A percentile compares a stretch with the other conserved stretches of the same genome.
phyloP scores from a whole-genome alignment of 352 stramenopile genomes.

The Pythium guiyangense region DNA sequence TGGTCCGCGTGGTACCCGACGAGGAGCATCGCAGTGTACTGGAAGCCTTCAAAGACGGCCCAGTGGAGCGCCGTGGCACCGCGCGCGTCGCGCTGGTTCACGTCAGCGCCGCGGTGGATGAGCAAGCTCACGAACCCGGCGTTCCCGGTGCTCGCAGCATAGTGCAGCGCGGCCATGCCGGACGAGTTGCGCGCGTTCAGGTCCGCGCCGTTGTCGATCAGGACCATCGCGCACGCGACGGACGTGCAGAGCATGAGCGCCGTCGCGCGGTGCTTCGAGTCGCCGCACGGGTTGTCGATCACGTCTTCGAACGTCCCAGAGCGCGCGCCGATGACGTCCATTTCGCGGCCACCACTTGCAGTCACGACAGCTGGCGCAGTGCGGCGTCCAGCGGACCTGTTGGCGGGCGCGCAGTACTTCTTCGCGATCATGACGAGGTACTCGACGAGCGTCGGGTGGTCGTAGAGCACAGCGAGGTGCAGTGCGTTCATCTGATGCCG shows the following conservation, averaged over 20 bases:
- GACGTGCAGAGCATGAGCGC: constrained; percentile 75
- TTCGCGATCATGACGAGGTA: constrained; percentile 44
- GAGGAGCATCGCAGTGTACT: constrained; percentile 75
- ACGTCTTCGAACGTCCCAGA: constrained; percentile 29
- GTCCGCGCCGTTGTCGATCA: constrained; percentile 54
- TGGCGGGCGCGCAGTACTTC: constrained; percentile 30
- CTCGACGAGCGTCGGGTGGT: constrained; percentile 59
- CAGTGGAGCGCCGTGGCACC: constrained; percentile 75
- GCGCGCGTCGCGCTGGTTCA: constrained; percentile 65
- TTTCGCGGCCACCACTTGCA: constrained; percentile 10
- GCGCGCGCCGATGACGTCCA: constrained; percentile 4
- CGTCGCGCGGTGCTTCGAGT: constrained; percentile 67
- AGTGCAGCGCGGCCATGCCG: constrained; percentile 78
- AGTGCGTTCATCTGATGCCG: constrained; percentile 75
- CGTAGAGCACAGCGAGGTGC: constrained; percentile 69
- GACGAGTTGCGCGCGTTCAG: constrained; percentile 61
- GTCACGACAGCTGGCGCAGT: not conserved
- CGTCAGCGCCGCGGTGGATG: constrained; percentile 49
- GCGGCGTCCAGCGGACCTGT: constrained; percentile 12
- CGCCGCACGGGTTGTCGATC: constrained; percentile 47
- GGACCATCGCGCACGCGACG: constrained; percentile 44
- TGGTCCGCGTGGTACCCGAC: constrained; percentile 44
- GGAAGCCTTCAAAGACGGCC: constrained; percentile 82
- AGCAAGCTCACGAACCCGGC: constrained; percentile 67
- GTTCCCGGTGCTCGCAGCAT: constrained; percentile 75